Percentiles rank a stretch among this genome's conserved stretches.
phyloP scores from a whole-genome alignment of 1,284 basidiomycete genomes.

The Leucoagaricus sp. region DNA sequence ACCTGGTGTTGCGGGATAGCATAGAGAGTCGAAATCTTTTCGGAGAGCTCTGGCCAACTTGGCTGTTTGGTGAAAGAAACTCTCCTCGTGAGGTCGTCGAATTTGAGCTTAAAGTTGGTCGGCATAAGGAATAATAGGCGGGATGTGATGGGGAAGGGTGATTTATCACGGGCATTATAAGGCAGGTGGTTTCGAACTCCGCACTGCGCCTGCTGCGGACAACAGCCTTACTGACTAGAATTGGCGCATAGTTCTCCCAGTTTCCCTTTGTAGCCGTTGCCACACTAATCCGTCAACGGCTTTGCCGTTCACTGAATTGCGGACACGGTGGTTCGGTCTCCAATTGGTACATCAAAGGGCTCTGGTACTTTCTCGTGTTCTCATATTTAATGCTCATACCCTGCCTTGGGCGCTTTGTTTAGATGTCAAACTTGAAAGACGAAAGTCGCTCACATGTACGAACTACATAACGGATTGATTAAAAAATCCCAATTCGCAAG shows the following conservation, averaged over 20 bases:
- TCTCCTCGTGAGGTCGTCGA: constrained; percentile 56
- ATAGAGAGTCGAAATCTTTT: constrained; percentile 56
- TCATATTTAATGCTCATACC: background rate
- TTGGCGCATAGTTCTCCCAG: background rate
- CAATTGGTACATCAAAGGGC: background rate
- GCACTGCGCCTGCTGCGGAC: constrained; percentile 11
- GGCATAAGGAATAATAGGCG: constrained; percentile 38
- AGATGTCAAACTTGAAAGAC: too few species aligned
- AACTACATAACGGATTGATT: too few species aligned
- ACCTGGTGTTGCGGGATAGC: constrained; percentile 55
- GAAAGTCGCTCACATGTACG: too few species aligned
- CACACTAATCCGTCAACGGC: background rate
- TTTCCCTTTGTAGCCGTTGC: background rate
- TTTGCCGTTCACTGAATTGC: background rate
- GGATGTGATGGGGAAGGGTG: background rate
- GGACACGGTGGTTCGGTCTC: background rate
- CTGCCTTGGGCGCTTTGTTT: too few species aligned
- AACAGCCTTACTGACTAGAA: background rate
- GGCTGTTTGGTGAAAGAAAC: constrained; percentile 50
- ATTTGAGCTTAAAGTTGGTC: constrained; percentile 57
- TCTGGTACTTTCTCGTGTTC: too few species aligned
- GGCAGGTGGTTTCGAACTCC: constrained; percentile 11
- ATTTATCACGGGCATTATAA: constrained; percentile 3
- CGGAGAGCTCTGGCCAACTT: constrained; percentile 56
- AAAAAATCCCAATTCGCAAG: too few species aligned